A percentile compares a stretch with the other conserved stretches of the same genome.
Conservation (phyloP, 306 rosid genomes). For the Glycyrrhiza uralensis region DNA sequence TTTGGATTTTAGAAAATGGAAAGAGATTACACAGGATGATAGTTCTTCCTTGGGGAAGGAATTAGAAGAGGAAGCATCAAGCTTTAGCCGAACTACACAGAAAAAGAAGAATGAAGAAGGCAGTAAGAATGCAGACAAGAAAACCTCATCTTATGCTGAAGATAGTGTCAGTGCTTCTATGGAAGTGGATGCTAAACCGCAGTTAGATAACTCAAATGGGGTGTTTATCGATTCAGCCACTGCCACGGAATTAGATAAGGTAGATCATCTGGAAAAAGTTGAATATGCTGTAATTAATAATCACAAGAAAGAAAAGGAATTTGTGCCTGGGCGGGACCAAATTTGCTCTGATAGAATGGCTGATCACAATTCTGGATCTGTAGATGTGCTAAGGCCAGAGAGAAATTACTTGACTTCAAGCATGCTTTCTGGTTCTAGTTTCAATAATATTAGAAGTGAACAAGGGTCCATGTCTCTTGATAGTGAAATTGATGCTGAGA, state of each 20-base stretch:
- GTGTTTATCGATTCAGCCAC: background rate
- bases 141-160: constrained; percentile 26
- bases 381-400: constrained; percentile 14
- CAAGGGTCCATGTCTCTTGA: constrained; percentile 44
- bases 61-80: constrained; percentile 8
- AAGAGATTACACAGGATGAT: constrained; percentile 46
- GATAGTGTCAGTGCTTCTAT: background rate
- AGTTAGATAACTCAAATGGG: constrained; percentile 12
- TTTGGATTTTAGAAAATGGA: constrained; percentile 66
- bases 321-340: constrained; percentile 1
- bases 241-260: constrained; percentile 36
- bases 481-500: constrained; percentile 75
- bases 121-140: constrained; percentile 25
- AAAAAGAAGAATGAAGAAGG: constrained; percentile 26
- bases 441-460: constrained; percentile 30
- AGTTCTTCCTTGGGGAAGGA: constrained; percentile 32
- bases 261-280: constrained; percentile 7
- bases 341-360: background rate
- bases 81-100: constrained; percentile 19
- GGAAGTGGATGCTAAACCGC: constrained; percentile 23
- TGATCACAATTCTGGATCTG: constrained; percentile 12
- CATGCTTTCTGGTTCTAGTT: constrained; percentile 24
- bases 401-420: constrained; percentile 23
- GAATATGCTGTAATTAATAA: background rate
- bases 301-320: constrained; percentile 24